Percentiles rank a stretch among this genome's conserved stretches.
Conservation (phyloP, 176 grass and related monocot genomes). For the Typha latifolia region DNA sequence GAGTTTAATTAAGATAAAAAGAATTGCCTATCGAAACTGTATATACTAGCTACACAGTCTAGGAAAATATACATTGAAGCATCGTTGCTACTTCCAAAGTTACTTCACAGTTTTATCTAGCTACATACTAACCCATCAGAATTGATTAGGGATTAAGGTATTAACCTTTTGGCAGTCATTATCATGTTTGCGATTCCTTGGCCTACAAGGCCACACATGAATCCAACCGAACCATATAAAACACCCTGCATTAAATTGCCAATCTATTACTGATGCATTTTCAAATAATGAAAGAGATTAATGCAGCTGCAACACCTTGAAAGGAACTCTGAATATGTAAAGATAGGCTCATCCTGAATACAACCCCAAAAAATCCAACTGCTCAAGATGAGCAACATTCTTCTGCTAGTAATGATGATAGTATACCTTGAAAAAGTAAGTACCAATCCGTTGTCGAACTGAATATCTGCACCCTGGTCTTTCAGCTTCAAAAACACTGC, state of each 20-base stretch:
- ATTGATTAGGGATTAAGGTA: not conserved
- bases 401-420: not conserved
- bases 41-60: no score
- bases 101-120: no score
- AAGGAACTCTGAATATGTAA: not conserved
- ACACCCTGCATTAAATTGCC: conserved; percentile 37
- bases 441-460: conserved; percentile 67
- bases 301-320: not conserved
- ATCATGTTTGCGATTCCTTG: conserved; percentile 99
- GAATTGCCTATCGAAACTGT: no score
- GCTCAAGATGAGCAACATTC: not conserved
- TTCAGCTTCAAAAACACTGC: conserved; percentile 94
- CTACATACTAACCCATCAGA: not conserved
- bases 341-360: not conserved
- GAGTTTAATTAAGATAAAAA: no score
- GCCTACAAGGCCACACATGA: conserved; percentile 74
- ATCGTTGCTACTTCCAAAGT: no score
- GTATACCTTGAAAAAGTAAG: conserved; percentile 88
- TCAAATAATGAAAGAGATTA: conserved; percentile 10
- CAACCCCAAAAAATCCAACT: not conserved
- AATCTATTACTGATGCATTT: not conserved
- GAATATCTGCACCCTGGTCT: conserved; percentile 79
- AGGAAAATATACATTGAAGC: no score
- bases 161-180: conserved; percentile 74
- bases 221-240: conserved; percentile 83